A percentile compares a stretch with the other conserved stretches of the same genome.
Conservation (phyloP, 1,284 basidiomycete genomes). For the Boletus smithii region DNA sequence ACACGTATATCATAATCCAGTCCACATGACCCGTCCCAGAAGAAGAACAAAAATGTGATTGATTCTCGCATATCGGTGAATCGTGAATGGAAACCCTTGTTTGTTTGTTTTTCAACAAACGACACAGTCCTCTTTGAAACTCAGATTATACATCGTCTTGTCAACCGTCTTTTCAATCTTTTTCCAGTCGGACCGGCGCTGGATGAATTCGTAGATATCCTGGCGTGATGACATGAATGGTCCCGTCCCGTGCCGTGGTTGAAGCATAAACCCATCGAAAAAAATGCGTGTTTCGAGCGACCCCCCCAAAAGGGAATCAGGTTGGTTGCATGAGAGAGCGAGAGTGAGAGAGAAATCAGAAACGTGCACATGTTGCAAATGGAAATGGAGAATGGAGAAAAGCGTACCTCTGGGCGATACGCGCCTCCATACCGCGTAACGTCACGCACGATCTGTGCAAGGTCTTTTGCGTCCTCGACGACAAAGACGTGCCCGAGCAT, state of each 20-base stretch:
- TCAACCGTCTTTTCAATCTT: slow-evolving; percentile 94
- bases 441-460: slow-evolving; percentile 92
- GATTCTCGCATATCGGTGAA: too few relatives aligned
- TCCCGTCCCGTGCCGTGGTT: too few relatives aligned
- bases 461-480: slow-evolving; percentile 87
- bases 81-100: too few relatives aligned
- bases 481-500: slow-evolving; percentile 97
- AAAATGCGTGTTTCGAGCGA: too few relatives aligned
- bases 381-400: neutral
- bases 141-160: slow-evolving; percentile 92
- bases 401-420: slow-evolving; percentile 80
- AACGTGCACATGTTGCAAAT: too few relatives aligned
- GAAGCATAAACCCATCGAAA: too few relatives aligned
- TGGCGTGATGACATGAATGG: slow-evolving; percentile 30
- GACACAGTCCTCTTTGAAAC: slow-evolving; percentile 69
- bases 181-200: slow-evolving; percentile 92
- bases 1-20: too few relatives aligned
- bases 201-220: slow-evolving; percentile 93
- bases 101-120: too few relatives aligned
- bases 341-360: neutral
- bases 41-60: too few relatives aligned
- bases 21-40: too few relatives aligned
- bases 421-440: slow-evolving; percentile 91
- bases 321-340: too few relatives aligned
- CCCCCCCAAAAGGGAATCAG: too few relatives aligned